Conservation (phyloP, 2,329 filamentous ascomycete genomes). For the Clarireedia monteithiana region DNA sequence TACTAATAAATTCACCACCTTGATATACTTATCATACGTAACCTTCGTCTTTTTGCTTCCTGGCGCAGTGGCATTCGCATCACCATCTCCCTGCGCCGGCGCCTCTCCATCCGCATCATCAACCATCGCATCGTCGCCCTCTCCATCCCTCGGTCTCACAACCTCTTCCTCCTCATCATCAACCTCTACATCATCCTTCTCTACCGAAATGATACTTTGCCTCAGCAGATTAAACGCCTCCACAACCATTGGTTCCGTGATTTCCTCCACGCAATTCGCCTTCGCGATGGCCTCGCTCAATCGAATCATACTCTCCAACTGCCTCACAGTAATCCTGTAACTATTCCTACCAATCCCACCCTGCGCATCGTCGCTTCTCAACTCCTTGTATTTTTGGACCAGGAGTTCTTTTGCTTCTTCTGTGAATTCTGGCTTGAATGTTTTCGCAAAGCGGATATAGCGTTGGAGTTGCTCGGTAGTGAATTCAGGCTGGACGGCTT, state of each 20-base stretch:
- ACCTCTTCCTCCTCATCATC: conserved; percentile 48
- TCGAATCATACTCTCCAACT: conserved; percentile 92
- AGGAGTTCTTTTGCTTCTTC: conserved; percentile 78
- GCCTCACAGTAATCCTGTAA: conserved; percentile 94
- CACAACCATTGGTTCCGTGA: conserved; percentile 74
- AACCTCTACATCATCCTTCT: conserved; percentile 94
- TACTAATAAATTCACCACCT: conserved; percentile 81
- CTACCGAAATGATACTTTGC: conserved; percentile 94
- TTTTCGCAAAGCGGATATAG: conserved; percentile 92
- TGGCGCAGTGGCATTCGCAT: conserved; percentile 18
- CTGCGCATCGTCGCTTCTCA: conserved; percentile 86
- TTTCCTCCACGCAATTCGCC: conserved; percentile 89
- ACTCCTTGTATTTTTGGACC: conserved; percentile 91
- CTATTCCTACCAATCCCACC: conserved; percentile 91
- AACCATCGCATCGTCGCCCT: conserved; percentile 46
- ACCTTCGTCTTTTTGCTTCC: conserved; percentile 64
- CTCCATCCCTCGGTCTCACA: conserved; percentile 33
- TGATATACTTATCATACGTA: conserved; percentile 90
- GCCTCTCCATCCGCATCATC: conserved; percentile 22
- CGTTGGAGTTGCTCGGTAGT: conserved; percentile 93
- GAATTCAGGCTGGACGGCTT: conserved; percentile 85
- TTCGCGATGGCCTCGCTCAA: conserved; percentile 97
- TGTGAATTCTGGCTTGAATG: conserved; percentile 89
- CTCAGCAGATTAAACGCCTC: conserved; percentile 88
- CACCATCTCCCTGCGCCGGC: not conserved